Evolutionary conservation across 768 basidiomycete species (phyloP), one percentile per base, ranked within the genome.

Genomic region (Punctularia strigosozonata): DNA sequence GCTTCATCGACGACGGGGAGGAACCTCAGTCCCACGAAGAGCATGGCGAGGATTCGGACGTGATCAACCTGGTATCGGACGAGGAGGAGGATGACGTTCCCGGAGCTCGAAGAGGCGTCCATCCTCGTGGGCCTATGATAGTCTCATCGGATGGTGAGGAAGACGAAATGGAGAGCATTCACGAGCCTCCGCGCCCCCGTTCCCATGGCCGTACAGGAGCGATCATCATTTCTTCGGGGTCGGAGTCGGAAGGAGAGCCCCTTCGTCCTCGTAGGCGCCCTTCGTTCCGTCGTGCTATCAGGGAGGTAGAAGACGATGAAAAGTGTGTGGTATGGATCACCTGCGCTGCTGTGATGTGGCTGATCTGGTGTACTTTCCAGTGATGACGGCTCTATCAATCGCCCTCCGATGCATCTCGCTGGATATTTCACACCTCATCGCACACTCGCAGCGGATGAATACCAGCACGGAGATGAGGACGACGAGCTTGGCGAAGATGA

Each of bases 1-100:
- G 73, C 50, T 77, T 77, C 46, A 75, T 77, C 36, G 73, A 75
- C 28, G 45, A 48, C 22, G 40, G n/a, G 39, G 43, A 31, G 7
- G 48, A 42, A 18, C 30, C n/a, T 12, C 28, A 6, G 13, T 25
- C 6, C 21, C 19, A 7, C 12, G 10, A 8, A 8, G 10, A 8
- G 26, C 26, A 8, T 34, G 7, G 8, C 33, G 33, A 34, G 33
- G 18, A 8, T 13, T 10, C 10, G 33, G 10, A 34, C 8, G 33
- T 19, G 8, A 10, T 34, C 33, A 19, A 8, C 8, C 19, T 19
- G 8, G 33, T 19, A 19, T 19, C 12, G 12, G 33, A 34, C 10
- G 33, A 20, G 10, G 33, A 34, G 33, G 18, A 8, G 33, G 33
- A 34, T 34, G 33, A 19, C 7, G 12, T 13, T 34, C 33, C 8